A percentile compares a stretch with the other conserved stretches of the same genome.
Evolutionary conservation across 352 stramenopile species (phyloP).

Genomic region (Thraustotheca clavata): DNA sequence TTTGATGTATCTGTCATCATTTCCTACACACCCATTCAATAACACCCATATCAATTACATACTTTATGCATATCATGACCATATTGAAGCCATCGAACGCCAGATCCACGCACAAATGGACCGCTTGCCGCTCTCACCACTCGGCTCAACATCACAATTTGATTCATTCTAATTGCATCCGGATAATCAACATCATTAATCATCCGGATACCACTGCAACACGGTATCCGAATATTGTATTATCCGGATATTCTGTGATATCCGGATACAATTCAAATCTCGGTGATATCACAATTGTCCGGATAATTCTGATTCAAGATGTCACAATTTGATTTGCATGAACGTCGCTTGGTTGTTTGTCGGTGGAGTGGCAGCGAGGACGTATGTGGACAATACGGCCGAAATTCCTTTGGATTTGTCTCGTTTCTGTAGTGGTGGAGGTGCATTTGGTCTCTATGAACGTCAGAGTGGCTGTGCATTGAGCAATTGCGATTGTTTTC

Average conservation of each 20-base stretch:
- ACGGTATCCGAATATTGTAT: too few relatives aligned
- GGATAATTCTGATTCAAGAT: neutral
- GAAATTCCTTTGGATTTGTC: constrained; percentile 6
- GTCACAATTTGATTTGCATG: too few relatives aligned
- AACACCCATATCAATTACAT: constrained; percentile 28
- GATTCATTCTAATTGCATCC: neutral
- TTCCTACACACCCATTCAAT: constrained; percentile 33
- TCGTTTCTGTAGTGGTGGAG: neutral
- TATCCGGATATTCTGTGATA: too few relatives aligned
- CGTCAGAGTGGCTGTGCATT: neutral
- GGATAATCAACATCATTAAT: too few relatives aligned
- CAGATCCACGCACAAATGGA: neutral
- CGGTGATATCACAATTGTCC: constrained; percentile 4
- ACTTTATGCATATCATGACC: constrained; percentile 67
- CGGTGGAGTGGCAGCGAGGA: too few relatives aligned
- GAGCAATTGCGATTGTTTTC: constrained; percentile 10
- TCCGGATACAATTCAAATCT: too few relatives aligned
- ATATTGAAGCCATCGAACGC: constrained; percentile 55
- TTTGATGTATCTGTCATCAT: constrained; percentile 76
- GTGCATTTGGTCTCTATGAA: constrained; percentile 11
- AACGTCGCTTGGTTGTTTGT: too few relatives aligned
- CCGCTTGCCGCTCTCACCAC: neutral
- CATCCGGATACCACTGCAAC: too few relatives aligned
- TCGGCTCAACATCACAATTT: constrained; percentile 10
- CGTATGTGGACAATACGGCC: constrained; percentile 4